phyloP scores from a whole-genome alignment of 2,329 filamentous ascomycete species.

The Biscogniauxia sp. region DNA sequence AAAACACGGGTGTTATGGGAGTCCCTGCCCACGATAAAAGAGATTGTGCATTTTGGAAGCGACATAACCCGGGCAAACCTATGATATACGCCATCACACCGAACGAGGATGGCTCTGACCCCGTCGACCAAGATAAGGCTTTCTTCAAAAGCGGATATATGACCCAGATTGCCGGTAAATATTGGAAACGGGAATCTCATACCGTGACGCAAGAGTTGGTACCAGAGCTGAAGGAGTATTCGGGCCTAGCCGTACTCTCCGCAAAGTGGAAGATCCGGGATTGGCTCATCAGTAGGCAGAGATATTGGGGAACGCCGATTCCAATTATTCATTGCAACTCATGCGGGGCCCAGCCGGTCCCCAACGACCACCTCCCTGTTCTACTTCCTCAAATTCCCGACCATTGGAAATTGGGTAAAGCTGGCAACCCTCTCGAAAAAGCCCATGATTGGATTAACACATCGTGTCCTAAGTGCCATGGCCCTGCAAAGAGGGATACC shows the following conservation, averaged over 20 bases:
- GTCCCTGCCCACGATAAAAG: conserved; percentile 81
- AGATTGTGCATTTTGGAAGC: conserved; percentile 77
- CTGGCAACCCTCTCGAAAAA: conserved; percentile 74
- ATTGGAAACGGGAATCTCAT: conserved; percentile 60
- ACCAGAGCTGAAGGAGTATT: conserved; percentile 47
- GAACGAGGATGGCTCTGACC: conserved; percentile 47
- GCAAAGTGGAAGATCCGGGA: conserved; percentile 81
- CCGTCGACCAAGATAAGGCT: conserved; percentile 47
- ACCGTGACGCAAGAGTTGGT: conserved; percentile 63
- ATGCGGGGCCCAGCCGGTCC: conserved; percentile 79
- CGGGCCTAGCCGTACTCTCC: conserved; percentile 57
- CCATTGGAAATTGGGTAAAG: conserved; percentile 66
- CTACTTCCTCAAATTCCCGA: conserved; percentile 66
- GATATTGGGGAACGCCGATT: conserved; percentile 90
- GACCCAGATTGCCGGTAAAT: conserved; percentile 62
- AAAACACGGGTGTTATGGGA: conserved; percentile 87
- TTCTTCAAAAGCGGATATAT: conserved; percentile 67
- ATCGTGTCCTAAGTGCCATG: conserved; percentile 69
- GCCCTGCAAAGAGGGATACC: conserved; percentile 74
- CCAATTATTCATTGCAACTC: conserved; percentile 78
- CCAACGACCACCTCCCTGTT: conserved; percentile 73
- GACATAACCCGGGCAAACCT: conserved; percentile 60
- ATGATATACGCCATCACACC: conserved; percentile 62
- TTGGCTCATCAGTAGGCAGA: conserved; percentile 88
- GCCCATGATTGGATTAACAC: conserved; percentile 73